phyloP scores from a whole-genome alignment of 2,329 filamentous ascomycete genomes.

The Aaosphaeria pasadenensis region DNA sequence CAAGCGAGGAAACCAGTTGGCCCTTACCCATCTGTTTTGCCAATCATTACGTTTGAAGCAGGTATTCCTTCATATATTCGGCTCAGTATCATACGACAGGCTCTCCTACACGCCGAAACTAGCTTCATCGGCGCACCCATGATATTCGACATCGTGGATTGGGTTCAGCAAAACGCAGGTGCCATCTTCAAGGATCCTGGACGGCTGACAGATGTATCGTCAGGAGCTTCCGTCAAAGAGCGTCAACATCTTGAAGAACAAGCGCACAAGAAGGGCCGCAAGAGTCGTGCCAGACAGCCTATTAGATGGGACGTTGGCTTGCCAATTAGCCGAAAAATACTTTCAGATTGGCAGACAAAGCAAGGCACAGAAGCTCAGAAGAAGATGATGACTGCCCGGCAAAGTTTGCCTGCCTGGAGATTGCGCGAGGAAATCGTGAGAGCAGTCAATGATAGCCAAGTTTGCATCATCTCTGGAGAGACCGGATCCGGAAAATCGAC shows the following conservation, averaged over 20 bases:
- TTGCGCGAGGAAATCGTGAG: constrained; percentile 73
- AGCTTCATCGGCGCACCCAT: constrained; percentile 80
- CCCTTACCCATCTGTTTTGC: constrained; percentile 67
- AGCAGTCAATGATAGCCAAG: constrained; percentile 73
- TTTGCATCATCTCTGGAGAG: constrained; percentile 95
- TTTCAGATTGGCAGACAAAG: constrained; percentile 64
- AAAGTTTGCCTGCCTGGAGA: constrained; percentile 82
- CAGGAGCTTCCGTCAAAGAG: constrained; percentile 64
- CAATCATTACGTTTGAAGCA: constrained; percentile 66
- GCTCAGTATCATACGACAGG: constrained; percentile 78
- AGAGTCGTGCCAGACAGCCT: constrained; percentile 41
- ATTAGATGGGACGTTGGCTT: constrained; percentile 64
- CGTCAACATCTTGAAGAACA: constrained; percentile 28
- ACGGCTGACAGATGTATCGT: constrained; percentile 77
- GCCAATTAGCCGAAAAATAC: constrained; percentile 56
- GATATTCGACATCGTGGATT: constrained; percentile 87
- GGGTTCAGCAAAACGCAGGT: constrained; percentile 82
- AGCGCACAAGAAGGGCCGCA: constrained; percentile 16
- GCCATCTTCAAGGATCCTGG: constrained; percentile 82
- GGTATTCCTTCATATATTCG: constrained; percentile 88
- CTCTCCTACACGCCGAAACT: constrained; percentile 67
- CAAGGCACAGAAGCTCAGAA: constrained; percentile 65
- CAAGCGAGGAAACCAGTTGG: constrained; percentile 68
- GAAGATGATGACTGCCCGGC: constrained; percentile 70
- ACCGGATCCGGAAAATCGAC: constrained; percentile 97